Conservation (phyloP, 2,329 filamentous ascomycete genomes). For the Macroventuria anomochaeta region DNA sequence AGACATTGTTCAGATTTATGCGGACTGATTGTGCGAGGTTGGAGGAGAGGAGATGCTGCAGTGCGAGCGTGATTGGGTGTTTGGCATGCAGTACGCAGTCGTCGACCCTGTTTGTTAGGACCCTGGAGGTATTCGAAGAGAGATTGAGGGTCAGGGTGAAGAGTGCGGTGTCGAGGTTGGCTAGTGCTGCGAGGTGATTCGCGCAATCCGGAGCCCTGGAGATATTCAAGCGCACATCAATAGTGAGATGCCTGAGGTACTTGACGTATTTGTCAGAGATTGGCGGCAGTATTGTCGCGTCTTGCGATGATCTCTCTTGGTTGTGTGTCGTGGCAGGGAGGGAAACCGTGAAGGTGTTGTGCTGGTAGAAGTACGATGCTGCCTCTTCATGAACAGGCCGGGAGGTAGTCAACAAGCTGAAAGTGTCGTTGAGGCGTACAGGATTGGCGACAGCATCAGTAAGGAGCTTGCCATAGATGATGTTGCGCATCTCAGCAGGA, state of each 20-base stretch:
- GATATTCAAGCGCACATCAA: background rate
- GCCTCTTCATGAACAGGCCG: slow-evolving; percentile 26
- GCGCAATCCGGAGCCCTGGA: background rate
- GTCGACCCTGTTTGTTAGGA: background rate
- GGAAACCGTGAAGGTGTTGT: slow-evolving; percentile 20
- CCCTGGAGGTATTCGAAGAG: background rate
- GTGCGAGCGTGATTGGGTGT: background rate
- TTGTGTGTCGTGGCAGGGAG: slow-evolving; percentile 6
- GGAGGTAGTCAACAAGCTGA: slow-evolving; percentile 25
- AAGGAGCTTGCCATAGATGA: slow-evolving; percentile 23
- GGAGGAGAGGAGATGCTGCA: background rate
- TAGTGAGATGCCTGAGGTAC: background rate
- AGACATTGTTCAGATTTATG: background rate
- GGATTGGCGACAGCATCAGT: background rate
- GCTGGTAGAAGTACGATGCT: slow-evolving; percentile 32
- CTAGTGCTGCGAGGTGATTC: background rate
- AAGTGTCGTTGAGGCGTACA: background rate
- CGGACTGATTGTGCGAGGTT: background rate
- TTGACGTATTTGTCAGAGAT: background rate
- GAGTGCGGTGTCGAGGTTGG: background rate
- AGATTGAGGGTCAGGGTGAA: background rate
- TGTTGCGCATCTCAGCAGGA: slow-evolving; percentile 30
- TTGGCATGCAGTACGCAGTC: background rate
- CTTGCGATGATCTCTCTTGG: background rate
- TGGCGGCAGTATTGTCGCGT: background rate